Base-by-base conservation (phyloP, 2,329 filamentous ascomycete species). In the Fusarium zealandicum region DNA sequence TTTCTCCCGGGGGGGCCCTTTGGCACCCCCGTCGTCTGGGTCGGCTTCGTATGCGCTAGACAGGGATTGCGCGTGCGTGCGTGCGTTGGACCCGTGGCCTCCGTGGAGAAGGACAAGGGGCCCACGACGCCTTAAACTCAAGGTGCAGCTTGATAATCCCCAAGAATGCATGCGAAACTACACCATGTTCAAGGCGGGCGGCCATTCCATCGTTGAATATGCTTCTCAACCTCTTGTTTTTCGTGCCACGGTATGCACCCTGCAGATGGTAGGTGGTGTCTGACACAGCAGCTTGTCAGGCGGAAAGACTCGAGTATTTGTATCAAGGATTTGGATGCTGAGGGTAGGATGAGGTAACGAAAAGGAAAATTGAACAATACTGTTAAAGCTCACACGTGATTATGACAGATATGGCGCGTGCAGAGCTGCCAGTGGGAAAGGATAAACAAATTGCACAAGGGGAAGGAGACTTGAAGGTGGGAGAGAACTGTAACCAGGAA, bases 1-100 rank as follows among this genome's bases (percentile, higher is more conserved):
- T 44, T 46, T 44, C 30, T 43, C 42, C 39, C 33, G 54, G 54
- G 39, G 49, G 35, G 54, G 41, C 45, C 49, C 58, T 58, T 17
- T 43, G 28, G 16, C 43, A 44, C 54, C 55, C 57, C 55, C 49
- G 59, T 59, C 57, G 58, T 55, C 54, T 58, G 20, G 48, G 40
- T 43, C 20, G 40, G 18, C 20, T 45, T 44, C 44, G 20, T 30
- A 31, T 36, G 28, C 54, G 50, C 58, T 61, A 61, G 35, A 30
- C 27, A 33, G 25, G 38, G 22, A 25, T 25, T 9, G 22, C 22
- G 44, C 27, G 39, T 56, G 44, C 18, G 27, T 37, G 33, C 48
- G 28, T 39, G 48, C 36, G 35, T 22, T 45, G 41, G 54, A 45
- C 37, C 54, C 59, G 59, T 56, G 58, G 42, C 27, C 39, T 31